phyloP scores from a whole-genome alignment of 768 basidiomycete genomes.

The Russula olivacea region DNA sequence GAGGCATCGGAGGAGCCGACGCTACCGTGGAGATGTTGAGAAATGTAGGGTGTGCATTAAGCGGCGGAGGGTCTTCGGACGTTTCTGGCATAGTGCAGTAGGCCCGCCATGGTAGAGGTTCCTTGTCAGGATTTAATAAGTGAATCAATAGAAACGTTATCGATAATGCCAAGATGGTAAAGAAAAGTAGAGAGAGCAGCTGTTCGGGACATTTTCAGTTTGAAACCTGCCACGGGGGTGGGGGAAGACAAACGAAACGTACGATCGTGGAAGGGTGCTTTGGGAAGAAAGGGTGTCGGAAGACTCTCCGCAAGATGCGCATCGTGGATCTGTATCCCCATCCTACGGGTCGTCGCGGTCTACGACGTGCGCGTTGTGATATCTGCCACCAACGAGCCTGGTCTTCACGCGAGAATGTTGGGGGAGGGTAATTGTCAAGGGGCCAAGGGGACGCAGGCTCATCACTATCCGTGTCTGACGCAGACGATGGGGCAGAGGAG shows the following conservation, averaged over 20 bases:
- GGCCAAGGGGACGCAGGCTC: constrained; percentile 38
- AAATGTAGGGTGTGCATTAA: constrained; percentile 36
- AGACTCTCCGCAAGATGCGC: constrained; percentile 47
- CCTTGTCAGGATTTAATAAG: constrained; percentile 93
- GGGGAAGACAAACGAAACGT: constrained; percentile 30
- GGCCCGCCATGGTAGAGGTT: constrained; percentile 87
- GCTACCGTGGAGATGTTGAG: constrained; percentile 28
- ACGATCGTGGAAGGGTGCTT: constrained; percentile 79
- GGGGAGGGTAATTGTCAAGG: constrained; percentile 36
- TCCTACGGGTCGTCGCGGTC: constrained; percentile 44
- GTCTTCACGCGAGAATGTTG: constrained; percentile 32
- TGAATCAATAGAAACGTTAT: constrained; percentile 86
- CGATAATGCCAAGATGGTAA: constrained; percentile 75
- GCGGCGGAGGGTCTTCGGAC: constrained; percentile 41
- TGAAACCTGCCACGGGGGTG: constrained; percentile 1
- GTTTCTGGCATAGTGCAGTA: constrained; percentile 75
- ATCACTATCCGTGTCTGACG: constrained; percentile 61
- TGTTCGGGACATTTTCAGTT: constrained; percentile 29
- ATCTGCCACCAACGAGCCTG: constrained; percentile 53
- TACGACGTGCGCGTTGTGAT: constrained; percentile 38
- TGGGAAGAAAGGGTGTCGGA: constrained; percentile 73
- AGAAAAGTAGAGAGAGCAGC: constrained; percentile 67
- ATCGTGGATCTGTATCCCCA: constrained; percentile 46
- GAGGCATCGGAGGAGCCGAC: constrained; percentile 29
- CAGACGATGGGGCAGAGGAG: constrained; percentile 47